Percentiles rank a stretch among this genome's conserved stretches.
phyloP scores from a whole-genome alignment of 192 early-diverging fungal species.

The Backusella tuberculispora region DNA sequence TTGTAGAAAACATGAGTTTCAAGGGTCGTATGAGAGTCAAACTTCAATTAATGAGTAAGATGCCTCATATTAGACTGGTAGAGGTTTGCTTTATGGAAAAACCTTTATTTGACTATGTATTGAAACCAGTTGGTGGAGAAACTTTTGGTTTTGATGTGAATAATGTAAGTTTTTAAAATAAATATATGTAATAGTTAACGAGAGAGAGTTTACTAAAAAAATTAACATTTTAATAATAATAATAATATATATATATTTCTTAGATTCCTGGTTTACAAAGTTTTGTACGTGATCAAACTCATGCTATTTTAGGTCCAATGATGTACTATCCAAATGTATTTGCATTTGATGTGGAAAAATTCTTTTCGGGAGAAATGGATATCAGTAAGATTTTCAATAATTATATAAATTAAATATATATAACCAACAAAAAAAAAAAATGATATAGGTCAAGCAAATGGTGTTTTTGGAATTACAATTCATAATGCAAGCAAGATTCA shows the following conservation, averaged over 20 bases:
- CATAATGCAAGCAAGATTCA: constrained; percentile 17
- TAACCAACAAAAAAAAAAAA: not conserved
- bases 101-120: constrained; percentile 76
- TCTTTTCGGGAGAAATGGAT: constrained; percentile 41
- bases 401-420: not conserved
- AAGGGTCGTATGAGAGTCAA: constrained; percentile 66
- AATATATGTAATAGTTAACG: too few species aligned
- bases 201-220: too few species aligned
- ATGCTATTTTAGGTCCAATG: constrained; percentile 58
- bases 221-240: too few species aligned
- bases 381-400: constrained; percentile 29
- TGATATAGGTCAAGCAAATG: constrained; percentile 40
- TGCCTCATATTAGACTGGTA: constrained; percentile 73
- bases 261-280: constrained; percentile 68
- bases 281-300: constrained; percentile 63
- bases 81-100: constrained; percentile 74
- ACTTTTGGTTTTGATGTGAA: constrained; percentile 76
- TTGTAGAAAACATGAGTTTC: constrained; percentile 79
- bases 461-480: constrained; percentile 40
- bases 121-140: constrained; percentile 76
- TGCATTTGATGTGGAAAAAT: constrained; percentile 37
- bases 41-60: constrained; percentile 74
- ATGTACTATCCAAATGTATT: constrained; percentile 44
- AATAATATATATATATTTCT: too few species aligned
- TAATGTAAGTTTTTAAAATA: constrained; percentile 44